A percentile compares a stretch with the other conserved stretches of the same genome.
Evolutionary conservation across 441 rosid species (phyloP).

Genomic region (Adansonia gregorii): DNA sequence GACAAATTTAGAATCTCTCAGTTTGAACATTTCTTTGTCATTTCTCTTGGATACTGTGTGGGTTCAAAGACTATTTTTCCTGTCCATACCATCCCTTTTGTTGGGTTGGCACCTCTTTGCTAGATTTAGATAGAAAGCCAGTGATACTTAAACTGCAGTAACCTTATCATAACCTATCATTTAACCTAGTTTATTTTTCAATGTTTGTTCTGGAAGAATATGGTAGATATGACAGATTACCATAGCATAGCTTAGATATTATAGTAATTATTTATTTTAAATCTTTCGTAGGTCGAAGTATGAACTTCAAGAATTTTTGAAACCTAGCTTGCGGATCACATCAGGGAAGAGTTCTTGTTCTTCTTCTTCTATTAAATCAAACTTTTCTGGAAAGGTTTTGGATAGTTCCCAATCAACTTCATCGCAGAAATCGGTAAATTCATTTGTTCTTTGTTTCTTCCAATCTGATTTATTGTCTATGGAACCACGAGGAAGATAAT

Average conservation of each 20-base stretch:
- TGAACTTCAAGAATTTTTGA: constrained; percentile 93
- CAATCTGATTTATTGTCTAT: background rate
- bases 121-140: background rate
- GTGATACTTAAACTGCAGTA: background rate
- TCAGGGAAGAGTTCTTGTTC: constrained; percentile 52
- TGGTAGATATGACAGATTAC: background rate
- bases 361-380: constrained; percentile 48
- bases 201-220: background rate
- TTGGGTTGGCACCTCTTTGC: background rate
- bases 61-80: background rate
- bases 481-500: background rate
- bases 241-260: constrained; percentile 18
- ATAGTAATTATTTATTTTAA: constrained; percentile 27
- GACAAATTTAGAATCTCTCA: background rate
- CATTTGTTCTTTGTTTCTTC: constrained; percentile 4
- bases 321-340: constrained; percentile 89
- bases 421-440: constrained; percentile 55
- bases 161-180: background rate
- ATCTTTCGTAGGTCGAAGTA: constrained; percentile 75
- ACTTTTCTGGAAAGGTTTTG: constrained; percentile 60
- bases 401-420: constrained; percentile 67
- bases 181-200: background rate
- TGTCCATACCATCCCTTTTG: background rate
- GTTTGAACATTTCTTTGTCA: background rate
- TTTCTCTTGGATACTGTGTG: background rate